phyloP scores from a whole-genome alignment of 805 yeast genomes.

The Ogataea corticis region DNA sequence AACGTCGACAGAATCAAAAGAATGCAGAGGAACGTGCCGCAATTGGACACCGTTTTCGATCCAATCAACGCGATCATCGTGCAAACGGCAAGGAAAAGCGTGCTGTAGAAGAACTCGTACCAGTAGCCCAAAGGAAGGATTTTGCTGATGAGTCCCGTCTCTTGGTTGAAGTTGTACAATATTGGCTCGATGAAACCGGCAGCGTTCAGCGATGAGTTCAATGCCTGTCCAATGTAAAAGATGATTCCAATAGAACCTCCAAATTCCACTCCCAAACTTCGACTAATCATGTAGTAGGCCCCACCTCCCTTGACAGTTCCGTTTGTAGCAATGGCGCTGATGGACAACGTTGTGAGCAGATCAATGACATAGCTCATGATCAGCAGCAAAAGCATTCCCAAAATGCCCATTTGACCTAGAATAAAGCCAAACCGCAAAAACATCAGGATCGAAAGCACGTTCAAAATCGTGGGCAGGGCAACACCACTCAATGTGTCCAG shows the following conservation, averaged over 20 bases:
- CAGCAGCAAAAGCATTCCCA: conserved; percentile 71
- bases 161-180: conserved; percentile 69
- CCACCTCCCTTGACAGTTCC: conserved; percentile 99
- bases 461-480: conserved; percentile 88
- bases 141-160: conserved; percentile 53
- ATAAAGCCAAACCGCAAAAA: conserved; percentile 94
- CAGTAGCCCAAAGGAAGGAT: conserved; percentile 65
- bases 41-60: conserved; percentile 74
- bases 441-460: conserved; percentile 92
- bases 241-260: conserved; percentile 97
- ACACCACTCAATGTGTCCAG: conserved; percentile 86
- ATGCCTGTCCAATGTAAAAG: conserved; percentile 90
- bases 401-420: conserved; percentile 88
- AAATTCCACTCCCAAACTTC: conserved; percentile 95
- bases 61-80: conserved; percentile 79
- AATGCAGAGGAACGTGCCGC: conserved; percentile 74
- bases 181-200: conserved; percentile 95
- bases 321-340: conserved; percentile 95
- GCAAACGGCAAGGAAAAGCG: conserved; percentile 67
- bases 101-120: conserved; percentile 71
- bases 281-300: conserved; percentile 94
- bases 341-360: conserved; percentile 80
- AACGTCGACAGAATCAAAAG: conserved; percentile 68
- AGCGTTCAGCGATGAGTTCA: conserved; percentile 89
- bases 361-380: conserved; percentile 77